Evolutionary conservation across 495 filamentous ascomycete species (phyloP).

Genomic region (Antarctomyces pellizariae): DNA sequence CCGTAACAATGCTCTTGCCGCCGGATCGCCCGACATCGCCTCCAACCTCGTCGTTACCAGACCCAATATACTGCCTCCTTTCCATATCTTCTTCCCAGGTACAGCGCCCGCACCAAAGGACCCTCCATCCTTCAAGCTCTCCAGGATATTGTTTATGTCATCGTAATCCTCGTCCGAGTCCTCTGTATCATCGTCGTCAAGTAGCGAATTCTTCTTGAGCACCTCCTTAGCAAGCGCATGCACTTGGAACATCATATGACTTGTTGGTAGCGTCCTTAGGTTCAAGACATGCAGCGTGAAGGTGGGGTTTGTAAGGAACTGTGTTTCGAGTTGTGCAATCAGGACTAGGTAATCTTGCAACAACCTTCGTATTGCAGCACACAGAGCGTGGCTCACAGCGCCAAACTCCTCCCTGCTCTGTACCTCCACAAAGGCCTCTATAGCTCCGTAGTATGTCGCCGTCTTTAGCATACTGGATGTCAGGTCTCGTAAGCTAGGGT

Average conservation of each 20-base stretch:
- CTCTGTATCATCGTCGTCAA: slow-evolving; percentile 72
- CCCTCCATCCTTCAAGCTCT: slow-evolving; percentile 54
- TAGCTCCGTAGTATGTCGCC: slow-evolving; percentile 76
- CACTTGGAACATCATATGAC: slow-evolving; percentile 71
- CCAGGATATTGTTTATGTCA: slow-evolving; percentile 72
- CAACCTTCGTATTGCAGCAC: slow-evolving; percentile 74
- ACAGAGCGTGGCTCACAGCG: slow-evolving; percentile 87
- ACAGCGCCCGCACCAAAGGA: slow-evolving; percentile 55
- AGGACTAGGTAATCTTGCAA: slow-evolving; percentile 85
- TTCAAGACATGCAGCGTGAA: slow-evolving; percentile 88
- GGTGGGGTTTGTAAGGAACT: slow-evolving; percentile 60
- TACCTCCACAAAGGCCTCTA: slow-evolving; percentile 84
- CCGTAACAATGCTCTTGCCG: slow-evolving; percentile 56
- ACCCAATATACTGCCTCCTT: slow-evolving; percentile 74
- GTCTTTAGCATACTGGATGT: slow-evolving; percentile 78
- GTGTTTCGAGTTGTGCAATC: slow-evolving; percentile 78
- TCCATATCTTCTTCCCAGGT: slow-evolving; percentile 76
- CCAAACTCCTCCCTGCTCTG: slow-evolving; percentile 86
- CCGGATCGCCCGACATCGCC: slow-evolving; percentile 79
- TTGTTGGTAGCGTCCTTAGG: slow-evolving; percentile 70
- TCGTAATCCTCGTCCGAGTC: slow-evolving; percentile 60
- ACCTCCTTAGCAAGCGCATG: slow-evolving; percentile 74
- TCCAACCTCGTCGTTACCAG: slow-evolving; percentile 65
- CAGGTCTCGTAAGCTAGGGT: slow-evolving; percentile 77
- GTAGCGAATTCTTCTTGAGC: slow-evolving; percentile 59